A percentile compares a stretch with the other conserved stretches of the same genome.
Conservation (phyloP, 192 early-diverging fungal genomes). For the Linderina pennispora region DNA sequence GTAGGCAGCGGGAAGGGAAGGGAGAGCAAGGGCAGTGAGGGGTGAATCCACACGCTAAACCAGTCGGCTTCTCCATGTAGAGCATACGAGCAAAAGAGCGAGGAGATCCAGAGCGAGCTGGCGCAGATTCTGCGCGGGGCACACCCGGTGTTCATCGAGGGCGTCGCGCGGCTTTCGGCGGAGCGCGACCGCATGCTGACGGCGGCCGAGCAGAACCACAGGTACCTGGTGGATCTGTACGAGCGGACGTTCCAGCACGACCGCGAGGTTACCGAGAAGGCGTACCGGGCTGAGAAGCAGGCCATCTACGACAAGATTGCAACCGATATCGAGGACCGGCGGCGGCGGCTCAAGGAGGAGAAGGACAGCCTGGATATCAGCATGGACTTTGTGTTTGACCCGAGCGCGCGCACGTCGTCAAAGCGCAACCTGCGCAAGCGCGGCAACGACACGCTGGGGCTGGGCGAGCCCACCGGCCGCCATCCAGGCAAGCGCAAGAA, state of each 20-base stretch:
- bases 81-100: slow-evolving; percentile 37
- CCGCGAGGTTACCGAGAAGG: slow-evolving; percentile 51
- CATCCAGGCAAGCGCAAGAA: slow-evolving; percentile 41
- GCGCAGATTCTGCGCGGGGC: slow-evolving; percentile 47
- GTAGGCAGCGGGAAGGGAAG: too few species aligned
- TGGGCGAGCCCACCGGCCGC: slow-evolving; percentile 15
- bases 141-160: slow-evolving; percentile 65
- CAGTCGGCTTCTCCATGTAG: too few species aligned
- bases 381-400: slow-evolving; percentile 47
- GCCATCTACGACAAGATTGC: slow-evolving; percentile 69
- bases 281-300: slow-evolving; percentile 66
- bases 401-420: slow-evolving; percentile 28
- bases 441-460: slow-evolving; percentile 39
- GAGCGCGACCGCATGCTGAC: slow-evolving; percentile 69
- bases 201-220: slow-evolving; percentile 53
- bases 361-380: slow-evolving; percentile 77
- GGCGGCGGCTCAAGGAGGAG: slow-evolving; percentile 72
- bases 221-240: slow-evolving; percentile 30
- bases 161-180: slow-evolving; percentile 51
- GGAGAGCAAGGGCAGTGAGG: too few species aligned
- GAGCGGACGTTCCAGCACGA: slow-evolving; percentile 24
- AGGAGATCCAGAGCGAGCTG: slow-evolving; percentile 40
- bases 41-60: too few species aligned
- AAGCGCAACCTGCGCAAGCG: slow-evolving; percentile 58
- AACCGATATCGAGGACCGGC: slow-evolving; percentile 68